Evolutionary conservation across 2,329 filamentous ascomycete species (phyloP), one percentile per base, ranked within the genome.

Genomic region (Cercospora sp.): DNA sequence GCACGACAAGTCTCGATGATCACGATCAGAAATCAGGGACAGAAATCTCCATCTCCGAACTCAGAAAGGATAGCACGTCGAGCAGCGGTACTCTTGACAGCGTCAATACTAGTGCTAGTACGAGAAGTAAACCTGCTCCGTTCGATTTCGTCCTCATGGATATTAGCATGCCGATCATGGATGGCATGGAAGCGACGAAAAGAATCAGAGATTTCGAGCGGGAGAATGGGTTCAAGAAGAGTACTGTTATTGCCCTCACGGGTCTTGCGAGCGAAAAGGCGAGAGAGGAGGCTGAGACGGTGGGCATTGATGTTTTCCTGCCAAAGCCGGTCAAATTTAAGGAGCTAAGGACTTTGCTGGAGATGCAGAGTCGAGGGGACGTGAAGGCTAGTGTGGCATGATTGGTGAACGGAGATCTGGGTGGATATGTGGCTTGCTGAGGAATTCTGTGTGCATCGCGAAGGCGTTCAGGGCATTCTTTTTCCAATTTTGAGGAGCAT

Each of bases 101-200:
- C 45, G 20, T 51, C 12, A 51, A 23, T 1, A 51, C 45, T 20
- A 51, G 18, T 10, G 28, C 42, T 16, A 63, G 60, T 18, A 39
- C 60, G 18, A 64, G 62, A 18, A 64, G 13, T 26, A 64, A 16
- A 42, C 62, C 62, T 26, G 48, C 62, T 18, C 62, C 62, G 6
- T 72, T 72, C 30, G 65, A 72, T 23, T 71, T 84, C 53, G 80
- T 86, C 1, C 79, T 86, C 16, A 86, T 86, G 83, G 84, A 79
- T 51, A 75, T 79, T 18, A 69, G 66, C n/a, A 79, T 79, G 77
- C 77, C 77, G 3, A 69, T 78, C 31, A 77, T 79, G 75, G 77
- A 79, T 48, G 77, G 77, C 6, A 73, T 75, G 23, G 23, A 26
- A 26, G 2, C 23, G 2, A 26, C 23, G 23, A 26, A 4, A 26